These are phyloP conservation scores for Metarhizium anisopliae DNA, from an alignment of 2,329 filamentous ascomycete genomes.

Conservation along the genomic window DNA sequence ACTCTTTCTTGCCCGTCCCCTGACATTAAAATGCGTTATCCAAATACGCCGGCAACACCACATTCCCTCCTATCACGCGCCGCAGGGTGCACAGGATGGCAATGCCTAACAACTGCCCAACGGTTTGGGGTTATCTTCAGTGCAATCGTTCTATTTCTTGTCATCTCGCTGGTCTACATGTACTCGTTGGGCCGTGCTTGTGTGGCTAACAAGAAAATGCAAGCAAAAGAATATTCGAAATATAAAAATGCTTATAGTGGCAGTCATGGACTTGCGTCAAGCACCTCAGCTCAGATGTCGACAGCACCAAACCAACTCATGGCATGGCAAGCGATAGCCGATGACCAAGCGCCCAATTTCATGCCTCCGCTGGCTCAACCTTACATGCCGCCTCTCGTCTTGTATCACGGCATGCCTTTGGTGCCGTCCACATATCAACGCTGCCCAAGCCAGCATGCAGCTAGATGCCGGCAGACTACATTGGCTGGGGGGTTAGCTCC, in stretches of 20 bases:
- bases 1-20: neutral
- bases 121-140: slow-evolving; percentile 32
- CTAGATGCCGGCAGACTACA: neutral
- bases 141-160: slow-evolving; percentile 18
- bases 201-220: neutral
- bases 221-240: neutral
- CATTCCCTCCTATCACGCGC: neutral
- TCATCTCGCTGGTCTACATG: slow-evolving; percentile 22
- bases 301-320: neutral
- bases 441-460: neutral
- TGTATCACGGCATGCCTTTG: neutral
- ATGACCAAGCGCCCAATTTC: neutral
- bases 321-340: neutral
- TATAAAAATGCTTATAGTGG: neutral
- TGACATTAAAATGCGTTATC: neutral
- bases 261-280: neutral
- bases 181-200: slow-evolving; percentile 23
- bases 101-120: slow-evolving; percentile 27
- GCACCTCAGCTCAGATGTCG: neutral
- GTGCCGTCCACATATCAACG: neutral
- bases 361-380: neutral
- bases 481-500: neutral
- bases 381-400: neutral
- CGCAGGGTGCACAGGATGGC: slow-evolving; percentile 25
- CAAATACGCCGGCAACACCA: neutral